Conservation (phyloP, 257 asterid species). For the Plantago major region DNA sequence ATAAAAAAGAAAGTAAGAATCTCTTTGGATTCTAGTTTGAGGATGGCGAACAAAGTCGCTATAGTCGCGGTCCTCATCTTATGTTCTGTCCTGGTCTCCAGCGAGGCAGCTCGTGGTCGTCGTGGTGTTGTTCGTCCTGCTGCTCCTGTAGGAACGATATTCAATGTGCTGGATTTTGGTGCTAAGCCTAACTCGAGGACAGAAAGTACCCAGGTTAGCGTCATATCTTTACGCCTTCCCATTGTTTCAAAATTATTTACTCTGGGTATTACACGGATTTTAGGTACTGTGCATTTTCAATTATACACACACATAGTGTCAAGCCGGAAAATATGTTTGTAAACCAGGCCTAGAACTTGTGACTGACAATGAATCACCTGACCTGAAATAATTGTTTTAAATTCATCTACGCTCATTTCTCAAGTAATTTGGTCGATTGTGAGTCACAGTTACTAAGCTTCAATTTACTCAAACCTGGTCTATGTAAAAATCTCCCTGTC, state of each 20-base stretch:
- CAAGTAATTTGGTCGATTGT: no score
- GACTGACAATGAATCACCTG: no score
- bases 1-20: background rate
- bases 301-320: no score
- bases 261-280: background rate
- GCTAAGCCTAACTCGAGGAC: slow-evolving; percentile 38
- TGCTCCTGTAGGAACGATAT: slow-evolving; percentile 15
- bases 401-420: no score
- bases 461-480: no score
- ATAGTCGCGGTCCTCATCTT: slow-evolving; percentile 21
- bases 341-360: no score
- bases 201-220: slow-evolving; percentile 37
- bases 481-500: background rate
- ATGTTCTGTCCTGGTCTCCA: slow-evolving; percentile 28
- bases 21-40: background rate
- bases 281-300: no score
- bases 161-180: slow-evolving; percentile 42
- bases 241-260: background rate
- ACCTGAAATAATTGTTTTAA: no score
- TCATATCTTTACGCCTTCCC: background rate
- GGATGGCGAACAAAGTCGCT: slow-evolving; percentile 27
- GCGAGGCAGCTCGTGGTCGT: slow-evolving; percentile 21
- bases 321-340: no score
- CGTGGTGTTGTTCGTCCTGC: background rate
- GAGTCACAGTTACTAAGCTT: no score